Evolutionary conservation across 2,329 filamentous ascomycete genomes (phyloP).

Genomic region (Colletotrichum karsti): DNA sequence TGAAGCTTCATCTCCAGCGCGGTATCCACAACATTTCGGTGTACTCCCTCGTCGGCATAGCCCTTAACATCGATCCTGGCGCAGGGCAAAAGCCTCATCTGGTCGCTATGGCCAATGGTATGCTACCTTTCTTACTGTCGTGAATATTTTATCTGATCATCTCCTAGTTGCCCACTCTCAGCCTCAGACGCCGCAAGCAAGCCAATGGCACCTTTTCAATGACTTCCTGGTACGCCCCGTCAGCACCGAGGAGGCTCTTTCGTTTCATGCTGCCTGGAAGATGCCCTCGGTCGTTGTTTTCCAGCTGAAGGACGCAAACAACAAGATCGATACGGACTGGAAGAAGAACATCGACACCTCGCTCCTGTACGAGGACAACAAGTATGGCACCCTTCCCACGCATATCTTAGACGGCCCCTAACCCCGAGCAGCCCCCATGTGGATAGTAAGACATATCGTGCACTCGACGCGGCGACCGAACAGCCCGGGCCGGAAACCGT

Average conservation of each 20-base stretch:
- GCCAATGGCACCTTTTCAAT: slow-evolving; percentile 95
- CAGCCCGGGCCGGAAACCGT: slow-evolving; percentile 76
- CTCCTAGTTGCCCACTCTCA: slow-evolving; percentile 71
- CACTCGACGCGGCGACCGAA: slow-evolving; percentile 68
- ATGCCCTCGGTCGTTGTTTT: slow-evolving; percentile 87
- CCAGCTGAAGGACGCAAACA: slow-evolving; percentile 82
- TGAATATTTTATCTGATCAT: background rate
- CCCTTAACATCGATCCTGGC: slow-evolving; percentile 87
- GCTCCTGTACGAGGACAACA: slow-evolving; percentile 78
- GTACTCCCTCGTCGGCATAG: slow-evolving; percentile 90
- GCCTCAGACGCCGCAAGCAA: slow-evolving; percentile 64
- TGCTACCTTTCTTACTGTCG: background rate
- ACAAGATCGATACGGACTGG: slow-evolving; percentile 87
- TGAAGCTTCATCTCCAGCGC: slow-evolving; percentile 81
- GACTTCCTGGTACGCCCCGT: slow-evolving; percentile 91
- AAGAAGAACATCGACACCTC: slow-evolving; percentile 85
- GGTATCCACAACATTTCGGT: slow-evolving; percentile 84
- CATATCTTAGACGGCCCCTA: slow-evolving; percentile 32
- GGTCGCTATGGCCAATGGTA: slow-evolving; percentile 89
- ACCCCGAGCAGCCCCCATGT: slow-evolving; percentile 46
- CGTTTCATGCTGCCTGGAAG: slow-evolving; percentile 94
- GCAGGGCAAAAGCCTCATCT: slow-evolving; percentile 90
- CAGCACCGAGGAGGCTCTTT: slow-evolving; percentile 82
- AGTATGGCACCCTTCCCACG: slow-evolving; percentile 42
- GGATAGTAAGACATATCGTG: slow-evolving; percentile 64